Conservation (phyloP, 1,139 yeast genomes). For the Keqinozyma sinolaborantium region DNA sequence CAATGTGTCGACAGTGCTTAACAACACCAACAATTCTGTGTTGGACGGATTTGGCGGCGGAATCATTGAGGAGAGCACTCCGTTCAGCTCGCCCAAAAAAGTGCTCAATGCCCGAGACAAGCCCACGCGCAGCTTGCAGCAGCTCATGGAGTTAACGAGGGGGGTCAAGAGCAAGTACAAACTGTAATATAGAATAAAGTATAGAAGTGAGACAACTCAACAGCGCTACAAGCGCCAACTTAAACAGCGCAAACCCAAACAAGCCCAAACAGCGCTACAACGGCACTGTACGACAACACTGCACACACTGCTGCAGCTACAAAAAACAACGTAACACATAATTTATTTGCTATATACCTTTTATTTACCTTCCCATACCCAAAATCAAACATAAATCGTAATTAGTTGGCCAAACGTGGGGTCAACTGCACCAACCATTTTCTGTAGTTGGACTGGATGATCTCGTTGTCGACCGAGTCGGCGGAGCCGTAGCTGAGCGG, state of each 20-base stretch:
- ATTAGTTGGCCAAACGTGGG: conserved; percentile 4
- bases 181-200: too few species aligned
- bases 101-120: conserved; percentile 13
- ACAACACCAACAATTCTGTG: conserved; percentile 20
- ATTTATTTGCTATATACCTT: background rate
- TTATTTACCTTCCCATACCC: too few species aligned
- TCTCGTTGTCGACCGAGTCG: conserved; percentile 13
- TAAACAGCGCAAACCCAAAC: too few species aligned
- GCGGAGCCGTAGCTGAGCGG: conserved; percentile 5
- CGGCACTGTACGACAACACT: too few species aligned
- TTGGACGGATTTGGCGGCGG: conserved; percentile 38
- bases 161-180: conserved; percentile 31
- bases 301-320: too few species aligned
- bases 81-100: conserved; percentile 28
- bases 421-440: conserved; percentile 23
- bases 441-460: conserved; percentile 22
- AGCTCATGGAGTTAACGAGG: conserved; percentile 34
- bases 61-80: conserved; percentile 39
- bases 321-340: too few species aligned
- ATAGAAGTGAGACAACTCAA: too few species aligned
- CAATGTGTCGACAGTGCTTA: conserved; percentile 15
- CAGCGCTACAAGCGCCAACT: too few species aligned
- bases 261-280: too few species aligned
- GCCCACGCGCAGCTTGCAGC: conserved; percentile 23
- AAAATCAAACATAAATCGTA: background rate